A percentile compares a stretch with the other conserved stretches of the same genome.
These are phyloP conservation scores for Somion occarium DNA, from an alignment of 1,284 basidiomycete genomes.

Conservation along the genomic window DNA sequence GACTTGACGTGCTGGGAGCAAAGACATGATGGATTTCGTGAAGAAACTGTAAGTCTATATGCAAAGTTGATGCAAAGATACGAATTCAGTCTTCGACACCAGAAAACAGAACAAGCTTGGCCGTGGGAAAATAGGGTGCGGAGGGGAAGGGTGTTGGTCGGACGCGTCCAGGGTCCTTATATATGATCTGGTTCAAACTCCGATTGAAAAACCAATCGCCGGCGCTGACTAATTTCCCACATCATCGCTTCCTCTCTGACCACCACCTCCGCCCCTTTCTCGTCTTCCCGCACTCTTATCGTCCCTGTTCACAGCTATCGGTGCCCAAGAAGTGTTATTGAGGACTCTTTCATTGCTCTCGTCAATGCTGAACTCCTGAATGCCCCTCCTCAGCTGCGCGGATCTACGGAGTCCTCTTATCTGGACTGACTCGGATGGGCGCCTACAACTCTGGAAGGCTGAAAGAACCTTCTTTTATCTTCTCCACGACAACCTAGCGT, in stretches of 20 bases:
- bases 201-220: slow-evolving; percentile 18
- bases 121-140: slow-evolving; percentile 26
- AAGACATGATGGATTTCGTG: slow-evolving; percentile 16
- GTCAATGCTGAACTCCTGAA: too few relatives aligned
- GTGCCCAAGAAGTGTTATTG: too few relatives aligned
- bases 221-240: slow-evolving; percentile 16
- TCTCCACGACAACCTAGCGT: slow-evolving; percentile 2
- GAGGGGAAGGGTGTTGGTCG: slow-evolving; percentile 15
- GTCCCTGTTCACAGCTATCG: too few relatives aligned
- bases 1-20: slow-evolving; percentile 70
- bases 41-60: background rate
- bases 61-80: background rate
- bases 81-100: slow-evolving; percentile 9
- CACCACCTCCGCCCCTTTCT: slow-evolving; percentile 12
- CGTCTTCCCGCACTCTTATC: background rate
- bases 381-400: background rate
- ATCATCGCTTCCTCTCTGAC: slow-evolving; percentile 13
- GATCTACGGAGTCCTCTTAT: background rate
- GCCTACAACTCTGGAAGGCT: background rate
- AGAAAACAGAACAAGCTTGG: slow-evolving; percentile 11
- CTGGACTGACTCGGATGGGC: background rate
- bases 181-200: slow-evolving; percentile 29
- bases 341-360: too few relatives aligned
- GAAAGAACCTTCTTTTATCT: background rate
- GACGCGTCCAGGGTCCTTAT: slow-evolving; percentile 22